Percentiles rank a stretch among this genome's conserved stretches.
These are phyloP conservation scores for Phalaenopsis hybrid DNA, from an alignment of 116 monocot genomes.

Conservation along the genomic window DNA sequence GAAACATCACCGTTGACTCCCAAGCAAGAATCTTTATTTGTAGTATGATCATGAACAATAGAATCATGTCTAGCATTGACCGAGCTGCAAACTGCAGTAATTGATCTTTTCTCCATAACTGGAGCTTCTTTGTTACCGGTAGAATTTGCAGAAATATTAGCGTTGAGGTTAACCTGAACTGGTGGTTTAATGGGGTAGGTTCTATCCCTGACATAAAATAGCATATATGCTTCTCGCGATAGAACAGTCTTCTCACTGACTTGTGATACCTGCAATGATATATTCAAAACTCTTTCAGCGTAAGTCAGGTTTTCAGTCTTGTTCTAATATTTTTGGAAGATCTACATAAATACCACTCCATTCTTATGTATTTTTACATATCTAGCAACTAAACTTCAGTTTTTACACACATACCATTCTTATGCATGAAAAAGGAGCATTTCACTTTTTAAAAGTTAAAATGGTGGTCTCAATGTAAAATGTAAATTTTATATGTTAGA, in stretches of 20 bases:
- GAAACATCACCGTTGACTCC: conserved; percentile 17
- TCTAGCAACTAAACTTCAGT: too few species aligned
- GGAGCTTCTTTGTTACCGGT: conserved; percentile 17
- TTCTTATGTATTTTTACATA: too few species aligned
- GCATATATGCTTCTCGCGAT: conserved; percentile 92
- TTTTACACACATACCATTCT: too few species aligned
- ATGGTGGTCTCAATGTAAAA: too few species aligned
- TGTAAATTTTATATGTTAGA: too few species aligned
- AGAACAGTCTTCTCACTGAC: conserved; percentile 93
- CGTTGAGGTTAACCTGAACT: conserved; percentile 22
- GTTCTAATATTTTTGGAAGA: too few species aligned
- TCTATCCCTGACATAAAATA: conserved; percentile 89
- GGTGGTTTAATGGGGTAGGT: conserved; percentile 28
- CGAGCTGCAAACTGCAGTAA: conserved; percentile 5
- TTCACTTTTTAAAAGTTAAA: too few species aligned
- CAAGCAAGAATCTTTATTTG: conserved; percentile 9
- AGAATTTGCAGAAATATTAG: conserved; percentile 29
- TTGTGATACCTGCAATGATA: conserved; percentile 61
- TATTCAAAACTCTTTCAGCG: not conserved
- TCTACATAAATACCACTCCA: too few species aligned
- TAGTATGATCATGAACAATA: not conserved
- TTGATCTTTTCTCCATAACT: conserved; percentile 13
- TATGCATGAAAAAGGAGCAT: too few species aligned
- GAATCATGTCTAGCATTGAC: conserved; percentile 8
- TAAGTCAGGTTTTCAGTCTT: not conserved